Conservation (phyloP, 2,329 filamentous ascomycete species). For the Aspergillus unguis region DNA sequence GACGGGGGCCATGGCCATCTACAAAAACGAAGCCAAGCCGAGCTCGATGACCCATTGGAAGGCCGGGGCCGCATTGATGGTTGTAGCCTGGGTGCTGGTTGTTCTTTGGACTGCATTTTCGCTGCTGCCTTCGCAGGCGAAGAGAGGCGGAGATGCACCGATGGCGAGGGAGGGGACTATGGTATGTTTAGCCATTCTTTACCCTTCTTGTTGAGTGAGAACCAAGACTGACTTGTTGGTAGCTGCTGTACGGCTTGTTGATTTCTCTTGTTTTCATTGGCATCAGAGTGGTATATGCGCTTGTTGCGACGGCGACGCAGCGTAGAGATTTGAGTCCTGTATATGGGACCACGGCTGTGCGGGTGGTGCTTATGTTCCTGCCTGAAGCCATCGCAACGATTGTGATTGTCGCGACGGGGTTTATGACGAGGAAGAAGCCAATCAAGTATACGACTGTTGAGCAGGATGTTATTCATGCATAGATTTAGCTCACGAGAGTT, state of each 20-base stretch:
- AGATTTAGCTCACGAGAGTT: not conserved
- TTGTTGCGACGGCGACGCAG: conserved; percentile 21
- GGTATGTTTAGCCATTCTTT: conserved; percentile 3
- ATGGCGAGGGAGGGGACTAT: conserved; percentile 4
- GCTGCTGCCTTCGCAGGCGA: not conserved
- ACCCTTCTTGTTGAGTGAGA: too few species aligned
- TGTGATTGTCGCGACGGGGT: conserved; percentile 19
- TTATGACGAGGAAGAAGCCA: conserved; percentile 18
- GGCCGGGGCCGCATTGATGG: conserved; percentile 7
- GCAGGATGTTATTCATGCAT: not conserved
- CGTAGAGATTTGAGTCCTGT: conserved; percentile 19
- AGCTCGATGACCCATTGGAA: conserved; percentile 3
- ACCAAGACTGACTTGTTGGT: not conserved
- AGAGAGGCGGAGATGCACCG: not conserved
- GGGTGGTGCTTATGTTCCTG: conserved; percentile 26
- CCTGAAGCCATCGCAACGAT: conserved; percentile 23
- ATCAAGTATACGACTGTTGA: not conserved
- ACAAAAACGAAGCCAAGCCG: not conserved
- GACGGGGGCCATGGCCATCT: conserved; percentile 9
- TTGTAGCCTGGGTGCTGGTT: conserved; percentile 8
- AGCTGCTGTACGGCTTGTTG: conserved; percentile 6
- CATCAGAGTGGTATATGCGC: conserved; percentile 25
- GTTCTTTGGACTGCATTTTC: conserved; percentile 7
- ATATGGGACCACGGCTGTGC: conserved; percentile 20
- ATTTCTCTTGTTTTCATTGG: conserved; percentile 21